These are phyloP conservation scores for Myriosclerotinia curreyana DNA, from an alignment of 2,329 filamentous ascomycete genomes.

Conservation along the genomic window DNA sequence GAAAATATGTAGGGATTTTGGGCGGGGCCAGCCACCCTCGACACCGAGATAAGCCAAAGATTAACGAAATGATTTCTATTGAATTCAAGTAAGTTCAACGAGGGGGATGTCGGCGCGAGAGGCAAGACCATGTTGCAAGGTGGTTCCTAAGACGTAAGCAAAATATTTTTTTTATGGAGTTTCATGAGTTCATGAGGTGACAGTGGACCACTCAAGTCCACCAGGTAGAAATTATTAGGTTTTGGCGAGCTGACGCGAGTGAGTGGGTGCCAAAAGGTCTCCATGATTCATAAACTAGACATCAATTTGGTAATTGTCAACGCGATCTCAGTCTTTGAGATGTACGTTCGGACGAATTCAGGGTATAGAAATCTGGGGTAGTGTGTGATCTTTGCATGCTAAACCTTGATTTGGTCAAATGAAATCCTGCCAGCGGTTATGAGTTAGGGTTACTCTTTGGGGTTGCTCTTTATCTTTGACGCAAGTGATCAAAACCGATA, in stretches of 20 bases:
- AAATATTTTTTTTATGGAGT: slow-evolving; percentile 11
- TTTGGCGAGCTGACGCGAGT: slow-evolving; percentile 14
- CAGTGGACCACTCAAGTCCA: not conserved
- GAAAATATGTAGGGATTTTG: slow-evolving; percentile 16
- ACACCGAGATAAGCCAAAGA: slow-evolving; percentile 19
- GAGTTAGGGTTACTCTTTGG: not conserved
- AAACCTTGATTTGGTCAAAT: slow-evolving; percentile 6
- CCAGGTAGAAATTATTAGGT: slow-evolving; percentile 16
- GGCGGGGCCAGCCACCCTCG: slow-evolving; percentile 7
- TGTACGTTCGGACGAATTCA: slow-evolving; percentile 10
- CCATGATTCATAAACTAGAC: slow-evolving; percentile 4
- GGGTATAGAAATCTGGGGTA: slow-evolving; percentile 17
- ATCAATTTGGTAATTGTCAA: not conserved
- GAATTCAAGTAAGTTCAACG: slow-evolving; percentile 15
- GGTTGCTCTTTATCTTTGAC: not conserved
- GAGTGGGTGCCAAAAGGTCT: not conserved
- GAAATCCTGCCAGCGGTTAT: not conserved
- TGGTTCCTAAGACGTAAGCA: slow-evolving; percentile 19
- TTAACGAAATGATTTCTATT: slow-evolving; percentile 19
- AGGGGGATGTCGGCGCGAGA: slow-evolving; percentile 6
- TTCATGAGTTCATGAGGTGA: slow-evolving; percentile 12
- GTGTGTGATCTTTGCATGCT: slow-evolving; percentile 7
- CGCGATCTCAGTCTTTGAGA: not conserved
- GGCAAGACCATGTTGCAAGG: slow-evolving; percentile 10
- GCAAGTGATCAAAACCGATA: not conserved